Evolutionary conservation across 2,329 filamentous ascomycete species (phyloP).

Genomic region (Nemania sp.): DNA sequence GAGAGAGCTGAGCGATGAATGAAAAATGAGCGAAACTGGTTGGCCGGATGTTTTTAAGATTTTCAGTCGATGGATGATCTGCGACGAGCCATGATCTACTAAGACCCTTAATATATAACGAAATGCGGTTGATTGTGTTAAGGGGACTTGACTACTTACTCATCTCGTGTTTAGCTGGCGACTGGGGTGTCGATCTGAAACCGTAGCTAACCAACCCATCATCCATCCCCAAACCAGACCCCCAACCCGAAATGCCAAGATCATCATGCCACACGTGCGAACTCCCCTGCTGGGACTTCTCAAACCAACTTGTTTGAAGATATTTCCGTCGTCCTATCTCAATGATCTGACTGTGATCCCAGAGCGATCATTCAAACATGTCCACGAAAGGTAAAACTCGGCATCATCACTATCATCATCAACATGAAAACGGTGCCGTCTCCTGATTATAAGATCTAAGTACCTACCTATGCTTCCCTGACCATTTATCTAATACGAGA

Average conservation of each 20-base stretch:
- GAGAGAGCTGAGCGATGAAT: slow-evolving; percentile 4
- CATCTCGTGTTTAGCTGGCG: slow-evolving; percentile 8
- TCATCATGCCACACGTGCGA: slow-evolving; percentile 38
- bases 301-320: slow-evolving; percentile 38
- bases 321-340: slow-evolving; percentile 25
- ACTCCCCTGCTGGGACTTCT: slow-evolving; percentile 19
- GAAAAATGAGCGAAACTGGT: slow-evolving; percentile 39
- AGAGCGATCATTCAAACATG: slow-evolving; percentile 19
- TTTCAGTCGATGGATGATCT: slow-evolving; percentile 43
- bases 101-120: slow-evolving; percentile 41
- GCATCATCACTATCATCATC: background rate
- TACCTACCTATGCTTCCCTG: background rate
- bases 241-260: slow-evolving; percentile 34
- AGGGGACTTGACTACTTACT: background rate
- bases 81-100: slow-evolving; percentile 43
- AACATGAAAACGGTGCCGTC: background rate
- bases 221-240: slow-evolving; percentile 3
- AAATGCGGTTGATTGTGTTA: slow-evolving; percentile 16
- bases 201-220: slow-evolving; percentile 11
- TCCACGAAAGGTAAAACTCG: slow-evolving; percentile 5
- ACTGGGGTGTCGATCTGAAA: slow-evolving; percentile 35
- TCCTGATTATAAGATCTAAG: background rate
- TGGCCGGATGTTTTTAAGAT: slow-evolving; percentile 38
- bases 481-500: background rate
- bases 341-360: slow-evolving; percentile 27